These are phyloP conservation scores for Xylaria grammica DNA, from an alignment of 495 filamentous ascomycete species.

Conservation along the genomic window DNA sequence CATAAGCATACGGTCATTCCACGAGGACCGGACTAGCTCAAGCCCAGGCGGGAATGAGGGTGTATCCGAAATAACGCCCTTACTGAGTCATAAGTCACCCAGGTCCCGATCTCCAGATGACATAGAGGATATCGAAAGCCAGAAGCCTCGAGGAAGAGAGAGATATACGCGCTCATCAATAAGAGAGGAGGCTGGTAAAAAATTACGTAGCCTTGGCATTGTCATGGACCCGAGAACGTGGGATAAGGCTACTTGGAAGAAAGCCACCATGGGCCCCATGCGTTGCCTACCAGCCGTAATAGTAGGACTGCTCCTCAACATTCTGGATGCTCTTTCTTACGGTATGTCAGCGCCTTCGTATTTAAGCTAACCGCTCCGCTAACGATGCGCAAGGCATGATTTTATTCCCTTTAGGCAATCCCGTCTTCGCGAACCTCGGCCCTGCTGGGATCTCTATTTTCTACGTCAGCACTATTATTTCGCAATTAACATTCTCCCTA, in stretches of 20 bases:
- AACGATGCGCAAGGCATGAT: conserved; percentile 72
- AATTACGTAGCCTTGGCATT: conserved; percentile 27
- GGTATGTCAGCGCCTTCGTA: conserved; percentile 54
- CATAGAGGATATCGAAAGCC: conserved; percentile 47
- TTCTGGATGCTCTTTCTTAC: conserved; percentile 93
- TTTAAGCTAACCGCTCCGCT: conserved; percentile 7
- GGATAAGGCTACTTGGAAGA: conserved; percentile 69
- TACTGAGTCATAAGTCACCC: conserved; percentile 36
- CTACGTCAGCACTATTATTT: conserved; percentile 94
- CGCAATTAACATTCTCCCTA: conserved; percentile 89
- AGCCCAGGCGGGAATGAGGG: conserved; percentile 27
- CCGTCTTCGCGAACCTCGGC: conserved; percentile 81
- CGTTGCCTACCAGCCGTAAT: conserved; percentile 81
- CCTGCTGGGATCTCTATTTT: conserved; percentile 97
- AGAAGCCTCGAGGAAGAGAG: conserved; percentile 34
- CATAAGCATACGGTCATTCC: not conserved
- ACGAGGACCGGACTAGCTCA: not conserved
- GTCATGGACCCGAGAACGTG: conserved; percentile 69
- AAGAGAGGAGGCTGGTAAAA: conserved; percentile 19
- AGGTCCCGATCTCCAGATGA: conserved; percentile 35
- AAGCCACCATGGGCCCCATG: conserved; percentile 67
- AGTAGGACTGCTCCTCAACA: conserved; percentile 86
- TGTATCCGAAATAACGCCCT: conserved; percentile 42
- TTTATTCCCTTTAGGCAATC: conserved; percentile 85
- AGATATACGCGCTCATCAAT: conserved; percentile 15